Conservation (phyloP, 768 basidiomycete species). For the Termitomyces titanicus region DNA sequence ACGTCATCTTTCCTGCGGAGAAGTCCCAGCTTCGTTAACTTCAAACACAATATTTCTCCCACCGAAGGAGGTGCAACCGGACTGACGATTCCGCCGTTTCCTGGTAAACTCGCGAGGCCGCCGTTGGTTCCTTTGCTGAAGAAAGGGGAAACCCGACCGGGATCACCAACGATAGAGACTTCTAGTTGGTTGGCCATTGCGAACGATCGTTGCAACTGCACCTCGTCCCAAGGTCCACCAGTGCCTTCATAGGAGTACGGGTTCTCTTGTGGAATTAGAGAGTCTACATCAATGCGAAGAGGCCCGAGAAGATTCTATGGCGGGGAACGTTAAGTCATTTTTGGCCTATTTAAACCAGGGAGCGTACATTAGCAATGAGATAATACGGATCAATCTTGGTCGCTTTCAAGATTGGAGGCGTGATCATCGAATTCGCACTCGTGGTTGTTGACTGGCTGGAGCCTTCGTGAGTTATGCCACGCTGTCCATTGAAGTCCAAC, state of each 20-base stretch:
- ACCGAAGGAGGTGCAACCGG: conserved; percentile 14
- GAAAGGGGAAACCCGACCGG: conserved; percentile 30
- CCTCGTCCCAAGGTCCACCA: conserved; percentile 61
- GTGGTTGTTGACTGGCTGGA: conserved; percentile 11
- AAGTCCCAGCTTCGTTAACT: conserved; percentile 76
- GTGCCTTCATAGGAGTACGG: conserved; percentile 72
- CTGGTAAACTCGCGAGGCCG: conserved; percentile 21
- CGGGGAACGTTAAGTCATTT: neutral
- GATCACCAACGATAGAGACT: conserved; percentile 39
- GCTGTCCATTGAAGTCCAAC: conserved; percentile 60
- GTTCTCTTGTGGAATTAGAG: conserved; percentile 52
- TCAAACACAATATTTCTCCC: conserved; percentile 45
- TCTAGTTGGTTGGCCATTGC: conserved; percentile 55
- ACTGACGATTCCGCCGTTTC: conserved; percentile 17
- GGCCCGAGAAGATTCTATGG: conserved; percentile 56
- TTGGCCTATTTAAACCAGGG: neutral
- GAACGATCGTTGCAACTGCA: conserved; percentile 62
- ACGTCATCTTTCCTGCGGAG: conserved; percentile 82
- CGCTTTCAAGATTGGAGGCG: conserved; percentile 37
- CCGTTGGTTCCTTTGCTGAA: conserved; percentile 36
- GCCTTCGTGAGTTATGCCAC: conserved; percentile 42
- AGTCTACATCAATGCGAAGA: conserved; percentile 63
- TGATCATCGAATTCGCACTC: conserved; percentile 12
- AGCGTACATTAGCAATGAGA: conserved; percentile 73
- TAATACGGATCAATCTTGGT: conserved; percentile 89